Evolutionary conservation across 495 filamentous ascomycete genomes (phyloP), one percentile per base, ranked within the genome.

Genomic region (Bacidia rubella): DNA sequence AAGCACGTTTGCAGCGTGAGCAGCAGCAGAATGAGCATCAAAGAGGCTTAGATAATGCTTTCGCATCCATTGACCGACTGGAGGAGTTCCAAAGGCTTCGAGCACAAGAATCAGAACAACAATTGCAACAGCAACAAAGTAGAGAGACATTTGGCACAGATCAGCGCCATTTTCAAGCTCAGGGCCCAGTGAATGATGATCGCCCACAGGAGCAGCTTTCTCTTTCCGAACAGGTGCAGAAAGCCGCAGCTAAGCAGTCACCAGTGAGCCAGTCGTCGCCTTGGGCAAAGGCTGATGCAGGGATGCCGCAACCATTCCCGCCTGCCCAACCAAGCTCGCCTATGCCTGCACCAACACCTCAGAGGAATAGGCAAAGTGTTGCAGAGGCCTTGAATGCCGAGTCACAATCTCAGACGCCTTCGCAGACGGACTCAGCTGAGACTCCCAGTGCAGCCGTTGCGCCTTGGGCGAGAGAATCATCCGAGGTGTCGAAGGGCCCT

Each of bases 401-500:
- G 55, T 76, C 79, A 12, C 76, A 84, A 29, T 76, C 79, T 17
- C 76, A 84, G 29, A 90, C 87, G 35, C 80, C 77, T 35, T 84
- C 85, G 1, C 83, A 85, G 55, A 90, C 88, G 7, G 87, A 71
- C 40, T 69, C 76, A 0, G 63, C 74, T 29, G 79, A 81, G 55
- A 73, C 77, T 3, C 74, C 74, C 0, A 66, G 72, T 32, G 72
- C 86, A 2, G 83, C 87, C 1, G 72, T 95, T 45, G 92, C 92
- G 1, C 92, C 92, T 1, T 98, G 92, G 92, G 92, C 92, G 3
- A 90, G 88, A 64, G 87, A 96, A 55, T 70, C 75, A 11, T 71
- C 77, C 20, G 89, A 89, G 61, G 66, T 79, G 19, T 79, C 85
- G 25, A 96, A 87, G 69, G 88, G 86, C 0, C 92, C 90, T 2